Percentiles rank a stretch among this genome's conserved stretches.
Evolutionary conservation across 805 yeast species (phyloP).

Genomic region (Metschnikowia cerradonensis): DNA sequence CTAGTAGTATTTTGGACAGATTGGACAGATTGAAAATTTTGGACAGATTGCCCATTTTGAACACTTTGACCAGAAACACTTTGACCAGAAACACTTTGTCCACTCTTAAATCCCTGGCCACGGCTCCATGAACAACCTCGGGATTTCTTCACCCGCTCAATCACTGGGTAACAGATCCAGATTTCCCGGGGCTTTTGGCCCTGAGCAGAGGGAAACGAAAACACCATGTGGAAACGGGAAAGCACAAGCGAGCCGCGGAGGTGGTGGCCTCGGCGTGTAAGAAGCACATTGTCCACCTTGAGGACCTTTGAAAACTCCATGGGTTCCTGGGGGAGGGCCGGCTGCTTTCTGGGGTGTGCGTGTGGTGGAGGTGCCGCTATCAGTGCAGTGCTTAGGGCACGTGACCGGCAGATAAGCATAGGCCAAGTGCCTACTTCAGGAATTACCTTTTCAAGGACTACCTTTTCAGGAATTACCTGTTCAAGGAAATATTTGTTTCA

Average conservation of each 20-base stretch:
- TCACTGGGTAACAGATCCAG: constrained; percentile 90
- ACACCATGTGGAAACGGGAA: constrained; percentile 37
- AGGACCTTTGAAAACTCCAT: constrained; percentile 29
- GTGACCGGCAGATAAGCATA: constrained; percentile 5
- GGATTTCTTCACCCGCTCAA: constrained; percentile 56
- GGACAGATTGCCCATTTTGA: no score
- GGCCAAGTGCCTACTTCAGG: not conserved
- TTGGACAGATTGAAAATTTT: not conserved
- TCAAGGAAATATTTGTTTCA: no score
- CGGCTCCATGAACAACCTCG: constrained; percentile 46
- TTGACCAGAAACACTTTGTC: not conserved
- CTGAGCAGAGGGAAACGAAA: constrained; percentile 23
- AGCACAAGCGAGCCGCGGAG: constrained; percentile 35
- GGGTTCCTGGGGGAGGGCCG: not conserved
- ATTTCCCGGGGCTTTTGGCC: constrained; percentile 50
- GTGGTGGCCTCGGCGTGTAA: constrained; percentile 36
- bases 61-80: not conserved
- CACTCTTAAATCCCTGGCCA: not conserved
- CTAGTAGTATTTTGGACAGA: not conserved
- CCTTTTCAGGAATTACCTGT: no score
- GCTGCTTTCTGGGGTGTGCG: not conserved
- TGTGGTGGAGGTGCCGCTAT: not conserved
- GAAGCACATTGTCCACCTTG: constrained; percentile 36
- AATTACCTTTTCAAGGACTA: no score
- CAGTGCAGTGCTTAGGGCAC: not conserved